A percentile compares a stretch with the other conserved stretches of the same genome.
Evolutionary conservation across 1,139 yeast species (phyloP).

Genomic region (Geotrichum histeridarum): DNA sequence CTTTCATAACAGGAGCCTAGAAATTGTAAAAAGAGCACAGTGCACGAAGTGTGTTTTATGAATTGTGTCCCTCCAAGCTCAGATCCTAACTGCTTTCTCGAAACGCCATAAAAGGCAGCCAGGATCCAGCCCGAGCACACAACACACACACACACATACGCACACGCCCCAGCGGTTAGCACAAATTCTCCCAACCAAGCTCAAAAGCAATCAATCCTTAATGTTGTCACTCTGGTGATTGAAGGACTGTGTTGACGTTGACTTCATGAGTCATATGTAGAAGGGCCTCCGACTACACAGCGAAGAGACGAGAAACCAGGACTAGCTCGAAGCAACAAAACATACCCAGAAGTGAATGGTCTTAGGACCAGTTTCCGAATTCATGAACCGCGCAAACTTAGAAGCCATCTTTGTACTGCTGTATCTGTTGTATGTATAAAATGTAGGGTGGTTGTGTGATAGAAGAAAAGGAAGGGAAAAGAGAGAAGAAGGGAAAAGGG

Average conservation of each 20-base stretch:
- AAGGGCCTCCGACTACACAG: too few relatives aligned
- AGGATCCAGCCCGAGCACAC: too few relatives aligned
- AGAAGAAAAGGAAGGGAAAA: background rate
- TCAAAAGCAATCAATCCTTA: too few relatives aligned
- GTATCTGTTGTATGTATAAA: background rate
- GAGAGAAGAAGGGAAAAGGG: background rate
- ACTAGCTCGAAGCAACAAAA: too few relatives aligned
- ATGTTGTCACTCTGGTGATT: too few relatives aligned
- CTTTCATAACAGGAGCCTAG: slow-evolving; percentile 52
- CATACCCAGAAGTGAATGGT: slow-evolving; percentile 91
- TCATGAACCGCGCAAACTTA: slow-evolving; percentile 59
- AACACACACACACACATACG: too few relatives aligned
- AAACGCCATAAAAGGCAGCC: too few relatives aligned
- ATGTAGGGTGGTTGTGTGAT: background rate
- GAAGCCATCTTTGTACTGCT: slow-evolving; percentile 27
- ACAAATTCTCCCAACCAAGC: too few relatives aligned
- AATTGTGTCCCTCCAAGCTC: too few relatives aligned
- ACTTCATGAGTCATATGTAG: background rate
- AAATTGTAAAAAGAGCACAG: background rate
- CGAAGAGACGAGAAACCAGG: too few relatives aligned
- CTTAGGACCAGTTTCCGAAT: slow-evolving; percentile 88
- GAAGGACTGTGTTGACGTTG: background rate
- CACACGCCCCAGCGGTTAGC: too few relatives aligned
- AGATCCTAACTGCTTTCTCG: too few relatives aligned
- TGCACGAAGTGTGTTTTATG: background rate